Conservation (phyloP, 2,329 filamentous ascomycete species). For the Aspergillus aculeatinus region DNA sequence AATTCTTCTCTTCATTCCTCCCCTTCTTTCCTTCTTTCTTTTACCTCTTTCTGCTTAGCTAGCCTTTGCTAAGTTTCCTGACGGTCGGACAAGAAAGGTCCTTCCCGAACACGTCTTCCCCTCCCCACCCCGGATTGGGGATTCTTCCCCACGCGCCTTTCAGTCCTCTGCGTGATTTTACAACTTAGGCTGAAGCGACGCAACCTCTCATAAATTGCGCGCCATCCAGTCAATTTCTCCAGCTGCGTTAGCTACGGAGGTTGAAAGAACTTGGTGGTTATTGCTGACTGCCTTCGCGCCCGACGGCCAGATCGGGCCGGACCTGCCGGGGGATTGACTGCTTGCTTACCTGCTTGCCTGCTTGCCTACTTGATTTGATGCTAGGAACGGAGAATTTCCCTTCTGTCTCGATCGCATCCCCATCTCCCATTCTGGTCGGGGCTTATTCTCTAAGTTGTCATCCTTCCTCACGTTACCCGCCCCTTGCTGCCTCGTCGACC, state of each 20-base stretch:
- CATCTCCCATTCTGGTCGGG: constrained; percentile 4
- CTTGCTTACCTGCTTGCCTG: neutral
- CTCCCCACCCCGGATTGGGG: neutral
- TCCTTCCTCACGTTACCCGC: constrained; percentile 1
- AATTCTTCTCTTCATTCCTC: constrained; percentile 7
- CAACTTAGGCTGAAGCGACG: neutral
- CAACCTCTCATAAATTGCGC: neutral
- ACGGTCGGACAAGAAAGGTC: neutral
- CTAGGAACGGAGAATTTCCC: constrained; percentile 19
- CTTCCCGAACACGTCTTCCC: neutral
- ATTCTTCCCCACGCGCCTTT: neutral
- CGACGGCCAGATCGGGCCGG: constrained; percentile 20
- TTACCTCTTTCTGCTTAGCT: neutral
- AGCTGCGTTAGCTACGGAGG: neutral
- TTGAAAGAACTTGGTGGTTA: neutral
- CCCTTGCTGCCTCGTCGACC: constrained; percentile 16
- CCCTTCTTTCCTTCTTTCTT: neutral
- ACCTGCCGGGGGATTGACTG: constrained; percentile 17
- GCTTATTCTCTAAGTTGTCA: constrained; percentile 4
- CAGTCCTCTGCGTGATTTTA: neutral
- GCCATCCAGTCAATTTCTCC: neutral
- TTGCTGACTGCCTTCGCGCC: constrained; percentile 20
- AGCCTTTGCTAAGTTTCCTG: neutral
- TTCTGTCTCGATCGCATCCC: constrained; percentile 13
- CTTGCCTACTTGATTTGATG: neutral